phyloP scores from a whole-genome alignment of 371 early-diverging fungal species.

The Mortierella sp. region DNA sequence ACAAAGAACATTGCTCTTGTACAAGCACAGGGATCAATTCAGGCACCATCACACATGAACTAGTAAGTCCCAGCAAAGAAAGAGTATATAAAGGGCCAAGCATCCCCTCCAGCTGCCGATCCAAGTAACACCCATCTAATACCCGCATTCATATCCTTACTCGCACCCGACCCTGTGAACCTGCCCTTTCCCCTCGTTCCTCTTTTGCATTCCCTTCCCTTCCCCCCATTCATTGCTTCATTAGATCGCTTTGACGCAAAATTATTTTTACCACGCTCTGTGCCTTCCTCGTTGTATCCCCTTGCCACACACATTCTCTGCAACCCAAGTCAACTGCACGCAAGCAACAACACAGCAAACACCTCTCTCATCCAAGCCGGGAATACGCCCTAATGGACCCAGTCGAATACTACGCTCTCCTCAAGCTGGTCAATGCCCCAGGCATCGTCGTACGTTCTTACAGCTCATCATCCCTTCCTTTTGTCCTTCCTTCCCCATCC shows the following conservation, averaged over 20 bases:
- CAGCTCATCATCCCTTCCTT: not conserved
- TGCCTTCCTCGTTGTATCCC: not conserved
- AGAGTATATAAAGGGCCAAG: too few species aligned
- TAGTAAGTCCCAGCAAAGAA: too few species aligned
- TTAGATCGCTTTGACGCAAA: not conserved
- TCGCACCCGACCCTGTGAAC: too few species aligned
- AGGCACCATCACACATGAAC: too few species aligned
- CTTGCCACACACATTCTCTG: not conserved
- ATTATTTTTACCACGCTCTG: not conserved
- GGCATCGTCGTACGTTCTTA: slow-evolving; percentile 35
- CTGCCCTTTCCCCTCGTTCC: not conserved
- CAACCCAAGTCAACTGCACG: not conserved
- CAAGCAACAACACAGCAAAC: slow-evolving; percentile 1
- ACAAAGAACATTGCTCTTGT: too few species aligned
- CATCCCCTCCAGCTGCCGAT: too few species aligned
- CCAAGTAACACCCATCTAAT: too few species aligned
- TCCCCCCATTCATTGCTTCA: not conserved
- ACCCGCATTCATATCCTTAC: too few species aligned
- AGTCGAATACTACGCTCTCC: slow-evolving; percentile 44
- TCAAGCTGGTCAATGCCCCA: slow-evolving; percentile 52
- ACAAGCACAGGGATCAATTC: too few species aligned
- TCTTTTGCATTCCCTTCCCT: not conserved
- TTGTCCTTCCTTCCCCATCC: not conserved
- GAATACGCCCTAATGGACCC: slow-evolving; percentile 32
- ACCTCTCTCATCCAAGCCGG: not conserved